Base-by-base conservation (phyloP, 2,329 filamentous ascomycete species). In the Aspergillus japonicus region DNA sequence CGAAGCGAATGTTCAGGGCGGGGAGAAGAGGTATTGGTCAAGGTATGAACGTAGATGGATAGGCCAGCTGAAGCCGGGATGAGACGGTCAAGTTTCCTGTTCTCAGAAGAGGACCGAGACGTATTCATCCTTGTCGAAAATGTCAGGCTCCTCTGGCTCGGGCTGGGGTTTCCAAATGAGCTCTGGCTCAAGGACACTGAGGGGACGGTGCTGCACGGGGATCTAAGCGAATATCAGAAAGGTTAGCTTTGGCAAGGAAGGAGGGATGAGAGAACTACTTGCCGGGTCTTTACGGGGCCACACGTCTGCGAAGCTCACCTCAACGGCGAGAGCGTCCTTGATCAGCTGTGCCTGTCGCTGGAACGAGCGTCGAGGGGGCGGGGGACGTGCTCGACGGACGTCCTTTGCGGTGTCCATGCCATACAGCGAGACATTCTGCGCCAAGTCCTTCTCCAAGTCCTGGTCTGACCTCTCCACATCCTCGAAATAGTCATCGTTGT, bases 401-500 rank as follows among this genome's bases (percentile, higher is more conserved):
- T 31, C 50, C 19, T 19, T 35, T 19, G 16, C 33, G 5, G 47
- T 47, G 12, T 57, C 44, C 47, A 61, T 63, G 14, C 51, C 48
- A 3, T 59, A 21, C 7, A 67, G 50, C 29, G 65, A 53, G 8
- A 59, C 19, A 1, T 57, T 58, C 16, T 61, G 56, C 1, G 48
- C 47, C 31, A 67, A 57, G 4, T 55, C 63, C 1, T 48, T 48
- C 10, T 50, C 52, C 26, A 64, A 23, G 26, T n/a, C 48, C 14
- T 62, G 49, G 49, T 61, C 58, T 4, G 62, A 61, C 48, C 50
- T 62, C 54, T 51, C 63, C 39, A 66, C 53, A n/a, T 67, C 66
- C 10, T 62, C 53, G 35, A 67, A 68, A 35, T 64, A 69, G 19
- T 63, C 65, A 14, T 54, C 33, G 33, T 69, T 67, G 31, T 47